Evolutionary conservation across 2,329 filamentous ascomycete genomes (phyloP).

Genomic region (Phialemoniopsis sp.): DNA sequence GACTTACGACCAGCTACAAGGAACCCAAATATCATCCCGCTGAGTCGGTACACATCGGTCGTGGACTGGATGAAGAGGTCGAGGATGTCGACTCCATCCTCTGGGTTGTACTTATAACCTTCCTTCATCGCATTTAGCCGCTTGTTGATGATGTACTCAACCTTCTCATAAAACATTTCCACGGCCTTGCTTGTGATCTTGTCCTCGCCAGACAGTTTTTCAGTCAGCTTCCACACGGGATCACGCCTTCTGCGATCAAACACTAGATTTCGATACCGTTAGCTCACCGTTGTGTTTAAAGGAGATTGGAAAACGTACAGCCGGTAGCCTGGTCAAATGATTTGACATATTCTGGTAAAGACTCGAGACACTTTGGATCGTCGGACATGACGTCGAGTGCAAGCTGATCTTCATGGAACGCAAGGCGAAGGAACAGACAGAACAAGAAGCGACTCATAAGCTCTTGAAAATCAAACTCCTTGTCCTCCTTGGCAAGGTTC

Average conservation of each 20-base stretch:
- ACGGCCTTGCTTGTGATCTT: not conserved
- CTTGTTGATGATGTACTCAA: not conserved
- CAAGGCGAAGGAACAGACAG: constrained; percentile 1
- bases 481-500: not conserved
- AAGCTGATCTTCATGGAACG: constrained; percentile 1
- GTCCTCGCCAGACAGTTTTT: constrained; percentile 2
- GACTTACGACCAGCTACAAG: constrained; percentile 2
- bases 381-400: constrained; percentile 3
- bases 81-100: not conserved
- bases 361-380: not conserved
- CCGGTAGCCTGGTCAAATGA: not conserved
- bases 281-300: not conserved
- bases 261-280: not conserved
- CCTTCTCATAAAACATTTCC: constrained; percentile 1
- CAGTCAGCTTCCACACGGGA: constrained; percentile 2
- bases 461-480: constrained; percentile 3
- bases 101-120: constrained; percentile 2
- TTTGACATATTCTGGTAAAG: constrained; percentile 1
- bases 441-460: constrained; percentile 3
- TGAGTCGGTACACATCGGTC: not conserved
- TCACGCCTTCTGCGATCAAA: constrained; percentile 3
- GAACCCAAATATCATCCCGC: constrained; percentile 2
- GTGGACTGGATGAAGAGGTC: constrained; percentile 3
- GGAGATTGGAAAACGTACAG: not conserved
- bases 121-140: constrained; percentile 1